Conservation (phyloP, 768 basidiomycete species). For the Gyrodon lividus region DNA sequence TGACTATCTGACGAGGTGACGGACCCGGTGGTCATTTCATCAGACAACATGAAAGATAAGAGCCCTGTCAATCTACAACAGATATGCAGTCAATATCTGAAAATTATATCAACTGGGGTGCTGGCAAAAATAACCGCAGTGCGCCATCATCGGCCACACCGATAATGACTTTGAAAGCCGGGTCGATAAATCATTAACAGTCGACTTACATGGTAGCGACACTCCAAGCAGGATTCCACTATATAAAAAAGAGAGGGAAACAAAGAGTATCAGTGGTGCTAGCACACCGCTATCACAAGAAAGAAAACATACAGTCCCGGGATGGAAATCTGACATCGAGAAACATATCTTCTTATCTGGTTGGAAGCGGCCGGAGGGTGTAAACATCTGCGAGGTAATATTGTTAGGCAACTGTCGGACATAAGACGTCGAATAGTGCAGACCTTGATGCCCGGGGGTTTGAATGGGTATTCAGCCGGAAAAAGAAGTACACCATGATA, state of each 20-base stretch:
- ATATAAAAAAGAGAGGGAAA: not conserved
- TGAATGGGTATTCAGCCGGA: conserved; percentile 94
- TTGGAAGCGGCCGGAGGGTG: conserved; percentile 87
- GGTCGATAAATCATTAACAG: not conserved
- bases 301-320: conserved; percentile 67
- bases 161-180: conserved; percentile 5
- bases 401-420: conserved; percentile 7
- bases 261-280: conserved; percentile 2
- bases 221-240: conserved; percentile 98
- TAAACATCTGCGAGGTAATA: conserved; percentile 67
- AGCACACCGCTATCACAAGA: not conserved
- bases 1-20: conserved; percentile 77
- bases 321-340: conserved; percentile 96
- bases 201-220: conserved; percentile 89
- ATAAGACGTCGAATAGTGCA: conserved; percentile 12
- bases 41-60: conserved; percentile 90
- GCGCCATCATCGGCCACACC: conserved; percentile 11
- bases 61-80: conserved; percentile 82
- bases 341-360: conserved; percentile 97
- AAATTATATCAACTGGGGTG: not conserved
- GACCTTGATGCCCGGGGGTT: conserved; percentile 95
- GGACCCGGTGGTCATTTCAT: conserved; percentile 96
- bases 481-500: conserved; percentile 93
- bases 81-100: conserved; percentile 10
- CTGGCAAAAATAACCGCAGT: conserved; percentile 14